Base-by-base conservation (phyloP, 148 eudicot genomes). In the Rhododendron simsii region DNA sequence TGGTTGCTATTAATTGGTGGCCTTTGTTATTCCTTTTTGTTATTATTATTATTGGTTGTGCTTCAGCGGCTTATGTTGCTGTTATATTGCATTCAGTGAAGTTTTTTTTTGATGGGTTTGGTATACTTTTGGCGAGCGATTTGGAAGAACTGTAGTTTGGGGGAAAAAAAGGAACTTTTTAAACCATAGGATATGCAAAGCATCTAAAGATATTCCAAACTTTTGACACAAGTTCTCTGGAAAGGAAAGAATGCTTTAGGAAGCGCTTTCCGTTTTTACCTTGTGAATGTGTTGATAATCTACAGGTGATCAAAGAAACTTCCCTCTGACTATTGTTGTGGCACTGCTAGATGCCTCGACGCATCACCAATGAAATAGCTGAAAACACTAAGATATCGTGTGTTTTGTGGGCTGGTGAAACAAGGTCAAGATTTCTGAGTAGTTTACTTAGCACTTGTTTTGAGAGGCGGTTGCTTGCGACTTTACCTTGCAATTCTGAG, bases 81-180 rank as follows among this genome's bases (percentile, higher is more conserved):
- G 8, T 26, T 76, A 51, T 53, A 18, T 71, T 81, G 44, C 51
- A 55, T 16, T 81, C 33, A 80, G 71, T 82, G 83, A 87, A 50
- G 61, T 55, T 83, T 5, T 53, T 53, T 48, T 45, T 87, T 83
- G n/a, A 67, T 83, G 67, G 86, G 67, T 87, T 83, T 77, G 59
- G 86, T 83, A 45, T 75, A 53, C 55, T 35, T 78, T 78, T 65
- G 80, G 65, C 39, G 53, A 48, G 74, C 23, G 77, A 78, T 87
- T 83, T 83, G 78, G 88, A 21, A 21, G 28, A 51, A 7, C 21
- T 59, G 71, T 57, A 1, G 73, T 20, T 82, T 37, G 7, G 71
- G 84, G 7, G 7, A 45, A 18, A 39, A 39, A 39, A 55, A 33
- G 30, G 73, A 59, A 57, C 45, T 33, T 28, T 82, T 35, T 20